phyloP scores from a whole-genome alignment of 2,329 filamentous ascomycete genomes.

The Blumeriella jaapii region DNA sequence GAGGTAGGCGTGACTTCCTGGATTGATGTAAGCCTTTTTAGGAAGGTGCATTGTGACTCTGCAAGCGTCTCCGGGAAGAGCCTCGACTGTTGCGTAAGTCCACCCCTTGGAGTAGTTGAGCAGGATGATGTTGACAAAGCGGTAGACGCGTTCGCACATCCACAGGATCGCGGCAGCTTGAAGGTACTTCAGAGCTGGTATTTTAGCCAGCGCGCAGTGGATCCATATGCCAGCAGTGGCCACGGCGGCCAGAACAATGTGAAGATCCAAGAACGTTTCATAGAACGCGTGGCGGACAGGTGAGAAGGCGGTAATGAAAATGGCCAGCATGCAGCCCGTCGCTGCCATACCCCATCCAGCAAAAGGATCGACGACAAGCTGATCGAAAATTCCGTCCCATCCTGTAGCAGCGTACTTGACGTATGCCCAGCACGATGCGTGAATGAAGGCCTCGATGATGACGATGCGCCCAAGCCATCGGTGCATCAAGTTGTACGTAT shows the following conservation, averaged over 20 bases:
- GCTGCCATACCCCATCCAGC: conserved; percentile 52
- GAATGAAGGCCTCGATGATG: conserved; percentile 55
- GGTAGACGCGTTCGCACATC: conserved; percentile 56
- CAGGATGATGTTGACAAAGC: conserved; percentile 52
- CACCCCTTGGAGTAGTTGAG: conserved; percentile 47
- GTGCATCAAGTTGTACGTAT: conserved; percentile 88
- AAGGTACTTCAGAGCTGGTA: conserved; percentile 62
- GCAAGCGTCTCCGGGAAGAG: conserved; percentile 57
- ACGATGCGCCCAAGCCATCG: conserved; percentile 72
- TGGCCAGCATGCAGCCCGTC: conserved; percentile 47
- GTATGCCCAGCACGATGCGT: conserved; percentile 62
- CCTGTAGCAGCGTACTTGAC: conserved; percentile 58
- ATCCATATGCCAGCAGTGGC: conserved; percentile 63
- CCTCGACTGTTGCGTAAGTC: conserved; percentile 55
- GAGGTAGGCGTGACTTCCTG: conserved; percentile 65
- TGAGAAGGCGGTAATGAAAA: conserved; percentile 62
- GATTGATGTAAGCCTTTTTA: conserved; percentile 51
- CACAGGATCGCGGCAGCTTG: conserved; percentile 66
- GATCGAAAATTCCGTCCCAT: conserved; percentile 43
- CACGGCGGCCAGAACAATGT: conserved; percentile 64
- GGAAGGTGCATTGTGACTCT: conserved; percentile 61
- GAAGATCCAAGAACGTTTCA: conserved; percentile 84
- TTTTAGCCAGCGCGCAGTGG: conserved; percentile 57
- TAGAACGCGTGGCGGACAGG: conserved; percentile 90
- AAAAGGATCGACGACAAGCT: conserved; percentile 48